Evolutionary conservation across 2,329 filamentous ascomycete species (phyloP).

Genomic region (Truncatella angustata): DNA sequence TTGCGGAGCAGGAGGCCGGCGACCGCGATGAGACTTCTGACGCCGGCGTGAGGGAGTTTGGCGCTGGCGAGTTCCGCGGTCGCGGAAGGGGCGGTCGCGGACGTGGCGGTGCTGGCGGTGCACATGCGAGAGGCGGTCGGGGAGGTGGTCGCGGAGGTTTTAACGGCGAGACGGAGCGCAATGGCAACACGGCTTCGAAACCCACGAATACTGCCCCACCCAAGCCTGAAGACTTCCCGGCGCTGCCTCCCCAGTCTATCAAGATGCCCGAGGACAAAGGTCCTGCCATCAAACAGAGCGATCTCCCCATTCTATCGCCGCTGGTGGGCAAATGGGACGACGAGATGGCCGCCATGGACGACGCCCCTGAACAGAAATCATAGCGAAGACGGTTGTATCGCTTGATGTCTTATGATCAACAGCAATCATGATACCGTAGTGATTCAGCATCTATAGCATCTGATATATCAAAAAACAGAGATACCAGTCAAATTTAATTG

Average conservation of each 20-base stretch:
- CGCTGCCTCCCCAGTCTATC: slow-evolving; percentile 30
- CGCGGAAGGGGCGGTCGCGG: slow-evolving; percentile 29
- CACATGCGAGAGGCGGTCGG: slow-evolving; percentile 25
- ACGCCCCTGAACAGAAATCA: background rate
- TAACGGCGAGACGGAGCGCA: slow-evolving; percentile 8
- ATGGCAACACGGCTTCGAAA: slow-evolving; percentile 9
- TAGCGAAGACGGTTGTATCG: too few relatives aligned
- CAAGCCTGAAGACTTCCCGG: slow-evolving; percentile 38
- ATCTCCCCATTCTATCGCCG: slow-evolving; percentile 29
- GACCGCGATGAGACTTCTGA: slow-evolving; percentile 16
- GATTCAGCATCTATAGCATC: too few relatives aligned
- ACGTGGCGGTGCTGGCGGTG: slow-evolving; percentile 29
- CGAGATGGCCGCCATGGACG: slow-evolving; percentile 54
- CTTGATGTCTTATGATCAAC: too few relatives aligned
- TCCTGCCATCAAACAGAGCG: slow-evolving; percentile 10
- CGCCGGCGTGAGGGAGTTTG: slow-evolving; percentile 22
- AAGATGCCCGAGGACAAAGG: slow-evolving; percentile 25
- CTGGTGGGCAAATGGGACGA: slow-evolving; percentile 54
- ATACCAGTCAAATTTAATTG: too few relatives aligned
- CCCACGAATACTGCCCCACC: slow-evolving; percentile 28
- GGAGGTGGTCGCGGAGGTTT: slow-evolving; percentile 31
- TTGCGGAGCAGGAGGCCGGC: slow-evolving; percentile 32
- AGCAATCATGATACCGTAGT: too few relatives aligned
- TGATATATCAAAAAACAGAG: too few relatives aligned
- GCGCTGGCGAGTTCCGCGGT: slow-evolving; percentile 31